These are phyloP conservation scores for Leptographium flavum DNA, from an alignment of 2,329 filamentous ascomycete species.

Conservation along the genomic window DNA sequence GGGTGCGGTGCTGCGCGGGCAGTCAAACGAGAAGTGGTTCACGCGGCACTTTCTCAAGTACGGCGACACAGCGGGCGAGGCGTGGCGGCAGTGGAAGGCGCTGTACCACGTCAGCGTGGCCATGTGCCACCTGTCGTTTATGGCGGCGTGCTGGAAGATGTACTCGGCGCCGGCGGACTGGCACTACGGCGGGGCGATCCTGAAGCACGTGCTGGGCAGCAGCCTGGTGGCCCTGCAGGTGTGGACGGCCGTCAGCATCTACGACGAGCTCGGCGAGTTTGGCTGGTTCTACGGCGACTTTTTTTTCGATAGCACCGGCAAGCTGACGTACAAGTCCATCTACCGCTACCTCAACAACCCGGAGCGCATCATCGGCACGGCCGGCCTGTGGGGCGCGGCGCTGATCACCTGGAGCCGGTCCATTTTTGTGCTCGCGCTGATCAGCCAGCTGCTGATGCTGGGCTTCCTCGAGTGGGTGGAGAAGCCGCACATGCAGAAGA, in stretches of 20 bases:
- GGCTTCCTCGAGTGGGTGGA: slow-evolving; percentile 88
- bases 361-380: slow-evolving; percentile 82
- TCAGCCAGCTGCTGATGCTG: slow-evolving; percentile 74
- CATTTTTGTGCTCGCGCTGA: slow-evolving; percentile 73
- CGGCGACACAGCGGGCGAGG: slow-evolving; percentile 78
- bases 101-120: slow-evolving; percentile 87
- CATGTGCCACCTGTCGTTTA: slow-evolving; percentile 78
- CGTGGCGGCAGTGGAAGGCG: slow-evolving; percentile 96
- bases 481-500: slow-evolving; percentile 94
- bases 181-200: slow-evolving; percentile 69
- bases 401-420: slow-evolving; percentile 82
- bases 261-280: slow-evolving; percentile 91
- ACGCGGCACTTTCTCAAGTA: slow-evolving; percentile 96
- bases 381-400: slow-evolving; percentile 89
- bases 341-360: slow-evolving; percentile 98
- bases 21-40: slow-evolving; percentile 87
- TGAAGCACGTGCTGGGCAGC: slow-evolving; percentile 75
- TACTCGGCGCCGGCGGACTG: slow-evolving; percentile 78
- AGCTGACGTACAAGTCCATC: slow-evolving; percentile 90
- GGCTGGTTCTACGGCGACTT: slow-evolving; percentile 99
- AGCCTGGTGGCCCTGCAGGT: slow-evolving; percentile 74
- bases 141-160: slow-evolving; percentile 92
- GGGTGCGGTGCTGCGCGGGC: slow-evolving; percentile 68
- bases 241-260: slow-evolving; percentile 87
- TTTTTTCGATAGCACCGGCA: slow-evolving; percentile 82